Conservation (phyloP, 2,329 filamentous ascomycete genomes). For the Aspergillus terreus region DNA sequence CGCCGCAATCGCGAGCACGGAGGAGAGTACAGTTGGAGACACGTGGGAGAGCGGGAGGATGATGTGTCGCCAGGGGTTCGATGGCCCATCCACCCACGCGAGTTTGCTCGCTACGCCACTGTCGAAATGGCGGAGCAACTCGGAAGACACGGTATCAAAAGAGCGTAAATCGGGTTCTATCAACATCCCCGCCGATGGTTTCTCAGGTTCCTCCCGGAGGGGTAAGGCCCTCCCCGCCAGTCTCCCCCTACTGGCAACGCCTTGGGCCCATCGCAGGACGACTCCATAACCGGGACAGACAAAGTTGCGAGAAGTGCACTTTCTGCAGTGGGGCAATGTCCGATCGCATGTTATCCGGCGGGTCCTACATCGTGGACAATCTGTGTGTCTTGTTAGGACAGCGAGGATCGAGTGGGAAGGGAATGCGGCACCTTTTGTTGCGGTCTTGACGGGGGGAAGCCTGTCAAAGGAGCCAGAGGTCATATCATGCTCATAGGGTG, state of each 20-base stretch:
- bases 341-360: slow-evolving; percentile 25
- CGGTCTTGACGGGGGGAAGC: not conserved
- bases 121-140: slow-evolving; percentile 23
- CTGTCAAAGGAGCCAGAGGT: not conserved
- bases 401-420: too few relatives aligned
- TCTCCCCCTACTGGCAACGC: slow-evolving; percentile 23
- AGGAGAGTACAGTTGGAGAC: slow-evolving; percentile 19
- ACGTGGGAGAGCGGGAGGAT: slow-evolving; percentile 21
- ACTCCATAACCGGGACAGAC: slow-evolving; percentile 24
- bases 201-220: not conserved
- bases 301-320: slow-evolving; percentile 23
- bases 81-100: slow-evolving; percentile 24
- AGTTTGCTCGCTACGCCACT: slow-evolving; percentile 18
- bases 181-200: not conserved
- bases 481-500: not conserved
- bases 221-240: slow-evolving; percentile 19
- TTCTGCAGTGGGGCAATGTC: slow-evolving; percentile 19
- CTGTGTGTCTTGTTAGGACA: not conserved
- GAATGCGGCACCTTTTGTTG: not conserved
- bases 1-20: slow-evolving; percentile 22
- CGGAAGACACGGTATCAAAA: not conserved
- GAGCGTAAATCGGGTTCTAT: not conserved
- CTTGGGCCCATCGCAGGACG: slow-evolving; percentile 22
- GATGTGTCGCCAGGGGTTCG: slow-evolving; percentile 23
- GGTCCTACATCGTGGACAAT: slow-evolving; percentile 20